A percentile compares a stretch with the other conserved stretches of the same genome.
These are phyloP conservation scores for Colletotrichum sp. DNA, from an alignment of 2,329 filamentous ascomycete genomes.

Conservation along the genomic window DNA sequence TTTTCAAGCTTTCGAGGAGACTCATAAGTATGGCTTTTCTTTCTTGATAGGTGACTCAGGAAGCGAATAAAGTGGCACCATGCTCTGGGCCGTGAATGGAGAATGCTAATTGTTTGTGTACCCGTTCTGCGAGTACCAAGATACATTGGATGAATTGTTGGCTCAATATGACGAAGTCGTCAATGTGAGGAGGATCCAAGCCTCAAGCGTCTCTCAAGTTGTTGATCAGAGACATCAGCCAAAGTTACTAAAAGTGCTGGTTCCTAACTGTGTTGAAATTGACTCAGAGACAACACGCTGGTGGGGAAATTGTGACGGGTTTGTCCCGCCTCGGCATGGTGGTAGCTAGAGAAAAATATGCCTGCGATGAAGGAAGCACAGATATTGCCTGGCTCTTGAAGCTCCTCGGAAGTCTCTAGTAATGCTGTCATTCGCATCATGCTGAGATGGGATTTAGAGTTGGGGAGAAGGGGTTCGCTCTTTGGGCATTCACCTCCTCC, in stretches of 20 bases:
- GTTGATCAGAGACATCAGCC: not conserved
- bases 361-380: not conserved
- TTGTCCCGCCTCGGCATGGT: not conserved
- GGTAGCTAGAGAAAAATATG: not conserved
- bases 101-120: not conserved
- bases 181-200: not conserved
- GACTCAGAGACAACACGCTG: not conserved
- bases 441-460: not conserved
- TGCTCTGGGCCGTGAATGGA: not conserved
- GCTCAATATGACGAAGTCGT: not conserved
- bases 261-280: not conserved
- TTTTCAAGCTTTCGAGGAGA: not conserved
- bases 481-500: constrained; percentile 9
- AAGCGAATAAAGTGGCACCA: not conserved
- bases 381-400: not conserved
- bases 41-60: not conserved
- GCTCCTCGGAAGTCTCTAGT: not conserved
- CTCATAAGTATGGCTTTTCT: not conserved
- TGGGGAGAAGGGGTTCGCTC: not conserved
- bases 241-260: not conserved
- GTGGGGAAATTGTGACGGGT: not conserved
- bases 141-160: not conserved
- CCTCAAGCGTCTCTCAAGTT: not conserved
- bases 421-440: not conserved
- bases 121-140: not conserved